Conservation (phyloP, 345 rosid species). For the Carallia pectinifolia region DNA sequence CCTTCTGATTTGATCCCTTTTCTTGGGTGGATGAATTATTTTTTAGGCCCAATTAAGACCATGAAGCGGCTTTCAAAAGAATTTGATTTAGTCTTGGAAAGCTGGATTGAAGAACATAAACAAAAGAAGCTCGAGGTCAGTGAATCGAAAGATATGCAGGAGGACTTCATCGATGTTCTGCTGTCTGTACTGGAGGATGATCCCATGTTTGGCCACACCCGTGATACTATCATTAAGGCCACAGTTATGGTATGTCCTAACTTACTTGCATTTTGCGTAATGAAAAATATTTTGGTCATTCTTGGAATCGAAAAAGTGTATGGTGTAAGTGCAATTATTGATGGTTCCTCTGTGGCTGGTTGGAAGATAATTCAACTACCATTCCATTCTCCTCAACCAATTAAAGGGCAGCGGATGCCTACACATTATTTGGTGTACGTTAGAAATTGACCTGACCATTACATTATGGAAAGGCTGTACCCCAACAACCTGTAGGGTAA, state of each 20-base stretch:
- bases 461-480: neutral
- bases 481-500: neutral
- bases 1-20: conserved; percentile 33
- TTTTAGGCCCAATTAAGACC: conserved; percentile 9
- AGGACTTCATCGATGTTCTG: conserved; percentile 26
- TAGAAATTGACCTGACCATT: too few species aligned
- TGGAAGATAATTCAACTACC: neutral
- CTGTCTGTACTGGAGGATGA: conserved; percentile 17
- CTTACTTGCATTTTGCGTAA: neutral
- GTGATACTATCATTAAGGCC: conserved; percentile 22
- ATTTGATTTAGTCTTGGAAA: conserved; percentile 25
- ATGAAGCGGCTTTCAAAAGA: conserved; percentile 22
- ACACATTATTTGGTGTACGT: too few species aligned
- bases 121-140: neutral
- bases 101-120: conserved; percentile 39
- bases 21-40: conserved; percentile 30
- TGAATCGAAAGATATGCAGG: neutral
- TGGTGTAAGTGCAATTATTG: neutral
- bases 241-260: conserved; percentile 18
- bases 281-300: neutral
- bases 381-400: too few species aligned
- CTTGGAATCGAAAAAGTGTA: neutral
- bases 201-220: conserved; percentile 11
- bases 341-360: neutral
- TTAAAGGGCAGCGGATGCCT: too few species aligned